Base-by-base conservation (phyloP, 495 filamentous ascomycete genomes). In the Rhizodiscina lignyota region DNA sequence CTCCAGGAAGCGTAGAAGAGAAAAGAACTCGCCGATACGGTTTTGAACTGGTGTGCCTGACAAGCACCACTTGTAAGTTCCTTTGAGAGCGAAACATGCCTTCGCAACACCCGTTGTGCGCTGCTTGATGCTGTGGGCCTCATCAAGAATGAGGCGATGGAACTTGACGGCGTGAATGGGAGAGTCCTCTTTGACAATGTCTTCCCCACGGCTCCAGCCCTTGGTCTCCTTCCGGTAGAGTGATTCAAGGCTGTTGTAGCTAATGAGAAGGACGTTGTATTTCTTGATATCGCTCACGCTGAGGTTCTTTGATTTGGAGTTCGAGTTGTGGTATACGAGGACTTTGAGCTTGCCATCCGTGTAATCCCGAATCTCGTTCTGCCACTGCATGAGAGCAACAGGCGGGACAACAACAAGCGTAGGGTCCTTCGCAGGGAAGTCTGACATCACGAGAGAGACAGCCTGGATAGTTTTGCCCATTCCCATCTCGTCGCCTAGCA, bases 401-500 rank as follows among this genome's bases (percentile, higher is more conserved):
- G 89, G 91, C 11, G 89, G 89, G 1, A 92, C 83, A 28, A 94
- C 66, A 4, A 97, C 89, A 4, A 97, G 60, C 2, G 86, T 82
- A 4, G 89, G 83, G 21, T 72, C 53, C 34, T 74, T 72, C 21
- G 77, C 79, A 13, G 86, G 85, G 44, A 79, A 93, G 50, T 97
- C 86, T 4, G 85, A 92, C 86, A 96, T 97, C 51, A 97, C 82
- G 11, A 96, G 65, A 5, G 86, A 91, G 4, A 97, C 85, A 2
- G 89, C 85, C 52, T 97, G 89, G 26, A 97, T 94, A 0, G 89
- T 97, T 63, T 97, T 97, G 20, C 89, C 89, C 68, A 96, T 89
- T 15, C 85, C 85, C 85, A 94, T 94, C 52, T 93, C 84, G 47
- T 96, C 89, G 30, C 87, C 89, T 4, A 97, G 63, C 19, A 97